These are phyloP conservation scores for Parsonsia alboflavescens DNA, from an alignment of 257 asterid genomes.

Conservation along the genomic window DNA sequence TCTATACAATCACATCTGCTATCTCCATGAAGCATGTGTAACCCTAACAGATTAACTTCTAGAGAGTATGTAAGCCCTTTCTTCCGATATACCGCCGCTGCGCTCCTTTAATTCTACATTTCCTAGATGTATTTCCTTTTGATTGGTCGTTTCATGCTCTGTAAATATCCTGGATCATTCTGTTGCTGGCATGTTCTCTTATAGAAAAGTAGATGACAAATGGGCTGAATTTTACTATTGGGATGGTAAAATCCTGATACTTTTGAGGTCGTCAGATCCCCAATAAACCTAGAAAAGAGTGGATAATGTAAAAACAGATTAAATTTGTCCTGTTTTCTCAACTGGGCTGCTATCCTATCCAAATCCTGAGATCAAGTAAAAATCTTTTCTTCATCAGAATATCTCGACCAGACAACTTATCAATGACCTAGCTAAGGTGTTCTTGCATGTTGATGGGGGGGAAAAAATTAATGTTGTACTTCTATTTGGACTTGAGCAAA, in stretches of 20 bases:
- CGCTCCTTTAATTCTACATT: not conserved
- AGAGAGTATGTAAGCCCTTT: not conserved
- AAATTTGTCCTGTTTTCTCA: not conserved
- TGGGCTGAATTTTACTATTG: not conserved
- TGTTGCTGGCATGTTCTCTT: no score
- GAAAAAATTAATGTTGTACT: constrained; percentile 32
- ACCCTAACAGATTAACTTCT: not conserved
- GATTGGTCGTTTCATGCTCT: not conserved
- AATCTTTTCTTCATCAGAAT: no score
- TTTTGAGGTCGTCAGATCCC: not conserved
- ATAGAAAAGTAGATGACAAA: no score
- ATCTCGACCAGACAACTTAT: no score
- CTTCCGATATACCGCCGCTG: not conserved
- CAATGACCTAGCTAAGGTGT: no score
- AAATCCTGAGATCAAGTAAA: not conserved
- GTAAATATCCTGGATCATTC: no score
- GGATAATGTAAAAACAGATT: no score
- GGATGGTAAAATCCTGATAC: no score
- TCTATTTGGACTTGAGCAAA: constrained; percentile 53
- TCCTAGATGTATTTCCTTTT: not conserved
- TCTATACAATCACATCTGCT: constrained; percentile 56
- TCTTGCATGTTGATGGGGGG: no score
- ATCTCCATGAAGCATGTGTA: constrained; percentile 43
- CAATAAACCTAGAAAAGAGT: not conserved
- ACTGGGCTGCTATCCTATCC: not conserved